Evolutionary conservation across 305 asterid species (phyloP).

Genomic region (Coffea humblotiana): DNA sequence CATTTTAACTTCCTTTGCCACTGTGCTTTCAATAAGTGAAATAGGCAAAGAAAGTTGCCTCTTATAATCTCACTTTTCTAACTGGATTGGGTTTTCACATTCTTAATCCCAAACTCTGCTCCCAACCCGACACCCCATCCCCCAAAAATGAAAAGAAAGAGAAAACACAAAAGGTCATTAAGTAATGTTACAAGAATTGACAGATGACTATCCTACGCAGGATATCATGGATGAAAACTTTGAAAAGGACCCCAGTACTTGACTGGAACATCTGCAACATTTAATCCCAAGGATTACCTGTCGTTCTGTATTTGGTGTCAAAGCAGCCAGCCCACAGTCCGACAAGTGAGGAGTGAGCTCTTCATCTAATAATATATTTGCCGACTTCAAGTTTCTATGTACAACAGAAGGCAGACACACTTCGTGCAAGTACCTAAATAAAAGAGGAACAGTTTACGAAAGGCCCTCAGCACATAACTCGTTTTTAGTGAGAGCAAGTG

Average conservation of each 20-base stretch:
- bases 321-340: constrained; percentile 89
- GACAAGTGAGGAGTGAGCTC: constrained; percentile 94
- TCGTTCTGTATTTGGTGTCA: constrained; percentile 80
- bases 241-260: constrained; percentile 1
- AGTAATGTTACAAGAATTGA: not conserved
- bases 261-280: not conserved
- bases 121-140: not conserved
- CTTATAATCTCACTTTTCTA: not conserved
- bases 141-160: not conserved
- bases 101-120: not conserved
- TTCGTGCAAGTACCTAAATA: constrained; percentile 94
- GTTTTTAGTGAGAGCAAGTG: not conserved
- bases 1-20: not conserved
- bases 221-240: not conserved
- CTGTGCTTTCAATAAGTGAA: not conserved
- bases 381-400: constrained; percentile 92
- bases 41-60: not conserved
- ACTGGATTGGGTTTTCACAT: not conserved
- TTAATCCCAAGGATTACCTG: constrained; percentile 49
- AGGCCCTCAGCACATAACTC: not conserved
- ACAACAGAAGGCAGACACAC: constrained; percentile 93
- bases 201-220: not conserved
- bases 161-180: not conserved
- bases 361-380: constrained; percentile 90
- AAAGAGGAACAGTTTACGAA: constrained; percentile 14